Percentiles rank a stretch among this genome's conserved stretches.
Conservation (phyloP, 306 rosid genomes). For the Acmispon strigosus region DNA sequence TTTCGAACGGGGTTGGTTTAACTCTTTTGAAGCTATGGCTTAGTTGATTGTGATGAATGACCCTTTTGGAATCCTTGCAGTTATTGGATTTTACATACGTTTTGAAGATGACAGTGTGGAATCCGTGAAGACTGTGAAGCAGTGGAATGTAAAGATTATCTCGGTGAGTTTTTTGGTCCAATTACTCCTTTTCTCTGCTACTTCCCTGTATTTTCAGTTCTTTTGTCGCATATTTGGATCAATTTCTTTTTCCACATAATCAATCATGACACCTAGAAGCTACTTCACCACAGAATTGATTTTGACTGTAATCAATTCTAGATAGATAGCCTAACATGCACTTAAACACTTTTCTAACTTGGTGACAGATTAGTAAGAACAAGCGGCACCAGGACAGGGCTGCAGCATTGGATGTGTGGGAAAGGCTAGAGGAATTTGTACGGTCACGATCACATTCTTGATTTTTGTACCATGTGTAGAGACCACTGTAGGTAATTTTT, state of each 20-base stretch:
- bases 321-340: too few species aligned
- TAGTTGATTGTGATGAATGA: background rate
- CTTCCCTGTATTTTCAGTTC: too few species aligned
- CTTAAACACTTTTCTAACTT: background rate
- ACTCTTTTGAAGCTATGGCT: background rate
- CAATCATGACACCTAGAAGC: too few species aligned
- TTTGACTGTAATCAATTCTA: too few species aligned
- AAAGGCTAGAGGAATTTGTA: constrained; percentile 87
- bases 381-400: constrained; percentile 98
- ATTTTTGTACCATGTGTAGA: constrained; percentile 16
- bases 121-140: constrained; percentile 84
- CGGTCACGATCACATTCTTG: constrained; percentile 89
- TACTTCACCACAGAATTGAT: too few species aligned
- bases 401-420: constrained; percentile 99
- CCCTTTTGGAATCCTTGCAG: constrained; percentile 23
- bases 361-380: constrained; percentile 86
- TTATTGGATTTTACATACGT: constrained; percentile 43
- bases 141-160: constrained; percentile 97
- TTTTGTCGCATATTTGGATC: too few species aligned
- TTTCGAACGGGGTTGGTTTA: background rate
- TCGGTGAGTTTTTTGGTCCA: constrained; percentile 46
- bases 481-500: constrained; percentile 16
- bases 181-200: background rate
- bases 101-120: constrained; percentile 84
- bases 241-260: too few species aligned